Conservation (phyloP, 176 grass and related monocot genomes). For the Avena insularis region DNA sequence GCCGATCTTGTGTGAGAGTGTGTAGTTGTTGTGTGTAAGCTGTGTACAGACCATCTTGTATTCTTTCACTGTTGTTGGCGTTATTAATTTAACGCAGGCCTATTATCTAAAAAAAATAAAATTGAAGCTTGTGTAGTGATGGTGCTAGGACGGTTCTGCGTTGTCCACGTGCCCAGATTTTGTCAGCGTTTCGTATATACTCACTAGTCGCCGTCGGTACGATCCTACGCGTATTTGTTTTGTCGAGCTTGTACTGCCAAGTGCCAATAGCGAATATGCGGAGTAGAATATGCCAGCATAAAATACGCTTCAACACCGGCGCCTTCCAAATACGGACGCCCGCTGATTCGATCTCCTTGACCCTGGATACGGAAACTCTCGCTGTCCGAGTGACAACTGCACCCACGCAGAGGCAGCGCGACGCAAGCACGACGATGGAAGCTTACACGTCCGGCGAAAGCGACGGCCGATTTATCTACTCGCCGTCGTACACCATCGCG, state of each 20-base stretch:
- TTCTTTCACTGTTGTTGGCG: no score
- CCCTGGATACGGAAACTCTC: slow-evolving; percentile 23
- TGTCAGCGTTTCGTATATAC: background rate
- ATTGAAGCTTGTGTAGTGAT: no score
- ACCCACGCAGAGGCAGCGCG: background rate
- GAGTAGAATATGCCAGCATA: background rate
- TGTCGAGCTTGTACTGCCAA: background rate
- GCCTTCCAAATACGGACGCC: background rate
- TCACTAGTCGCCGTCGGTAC: no score
- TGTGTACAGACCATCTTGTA: no score
- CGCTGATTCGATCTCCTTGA: background rate
- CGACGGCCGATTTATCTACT: background rate
- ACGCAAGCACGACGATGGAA: background rate
- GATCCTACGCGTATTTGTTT: background rate
- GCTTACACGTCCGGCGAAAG: slow-evolving; percentile 19
- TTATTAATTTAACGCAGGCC: no score
- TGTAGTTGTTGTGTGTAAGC: no score
- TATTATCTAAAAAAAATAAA: no score
- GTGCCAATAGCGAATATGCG: background rate
- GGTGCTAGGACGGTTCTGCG: background rate
- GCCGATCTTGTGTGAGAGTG: no score
- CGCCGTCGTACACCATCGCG: background rate
- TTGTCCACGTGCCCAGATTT: background rate
- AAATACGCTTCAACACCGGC: background rate
- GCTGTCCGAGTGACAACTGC: background rate